Base-by-base conservation (phyloP, 768 basidiomycete species). In the Rhodocollybia butyracea region DNA sequence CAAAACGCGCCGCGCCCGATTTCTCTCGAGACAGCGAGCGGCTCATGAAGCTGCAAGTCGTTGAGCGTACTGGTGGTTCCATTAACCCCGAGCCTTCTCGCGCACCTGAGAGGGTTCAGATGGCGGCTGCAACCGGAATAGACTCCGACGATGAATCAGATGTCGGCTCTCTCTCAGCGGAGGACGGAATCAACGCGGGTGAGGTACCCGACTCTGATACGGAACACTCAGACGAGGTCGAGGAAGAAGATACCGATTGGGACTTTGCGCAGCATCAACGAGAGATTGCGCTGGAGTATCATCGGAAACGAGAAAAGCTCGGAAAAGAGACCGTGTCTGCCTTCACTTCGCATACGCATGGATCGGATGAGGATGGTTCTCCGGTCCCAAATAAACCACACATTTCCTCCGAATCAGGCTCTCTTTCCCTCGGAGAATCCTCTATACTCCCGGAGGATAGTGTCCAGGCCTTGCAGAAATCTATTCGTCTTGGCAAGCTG, bases 121-220 rank as follows among this genome's bases (percentile, higher is more conserved):
- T 53, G 32, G 48, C 57, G 19, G 57, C 42, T 19, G 40, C 58
- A 29, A 61, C 48, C 26, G 24, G 63, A 38, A 63, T 62, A 22
- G 88, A 90, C 66, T 89, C 88, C 1, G 87, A 89, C 62, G 89
- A 89, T 57, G 88, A 90, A 64, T 84, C 86, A 3, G 72, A 64
- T 3, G 70, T 73, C 13, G 72, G 70, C 15, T 63, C 70, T 2
- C 11, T 4, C 4, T 60, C 64, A 11, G 41, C 40, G 3, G 57
- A 58, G 27, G 51, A 53, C 19, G 51, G 42, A n/a, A 40, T 31
- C 6, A 34, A 59, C 17, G 64, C 61, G 4, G 61, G 64, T 42
- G 38, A 30, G 7, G 60, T 57, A 29, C 63, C 62, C 11, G 63
- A 60, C 24, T 54, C 53, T 6, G 43, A 43, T 8, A 54, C 53